Percentiles rank a stretch among this genome's conserved stretches.
phyloP scores from a whole-genome alignment of 1,284 basidiomycete genomes.

The Microstroma glucosiphilum region DNA sequence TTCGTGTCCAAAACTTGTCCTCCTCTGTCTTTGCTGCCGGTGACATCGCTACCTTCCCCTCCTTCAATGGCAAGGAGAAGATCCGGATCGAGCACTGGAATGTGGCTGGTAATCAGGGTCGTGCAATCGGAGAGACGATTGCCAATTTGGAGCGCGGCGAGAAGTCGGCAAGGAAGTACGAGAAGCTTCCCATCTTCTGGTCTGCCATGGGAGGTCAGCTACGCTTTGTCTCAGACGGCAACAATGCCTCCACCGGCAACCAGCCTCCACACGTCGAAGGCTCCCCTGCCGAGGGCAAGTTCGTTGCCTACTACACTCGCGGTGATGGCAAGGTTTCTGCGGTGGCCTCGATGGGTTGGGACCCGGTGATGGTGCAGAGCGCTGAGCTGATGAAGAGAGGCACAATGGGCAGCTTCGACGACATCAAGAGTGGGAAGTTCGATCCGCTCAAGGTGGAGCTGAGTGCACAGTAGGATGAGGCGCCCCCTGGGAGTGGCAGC shows the following conservation, averaged over 20 bases:
- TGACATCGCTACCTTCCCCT: conserved; percentile 77
- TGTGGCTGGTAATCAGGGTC: conserved; percentile 76
- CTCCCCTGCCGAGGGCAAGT: conserved; percentile 63
- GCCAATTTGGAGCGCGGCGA: conserved; percentile 20
- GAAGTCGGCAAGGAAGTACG: conserved; percentile 53
- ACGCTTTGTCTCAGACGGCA: conserved; percentile 70
- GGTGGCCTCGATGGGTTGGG: conserved; percentile 75
- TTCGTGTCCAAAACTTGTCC: conserved; percentile 61
- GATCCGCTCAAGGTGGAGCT: conserved; percentile 3
- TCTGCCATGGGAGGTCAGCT: conserved; percentile 66
- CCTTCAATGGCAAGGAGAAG: conserved; percentile 49
- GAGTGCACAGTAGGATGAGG: background rate
- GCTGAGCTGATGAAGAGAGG: conserved; percentile 72
- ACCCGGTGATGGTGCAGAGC: conserved; percentile 72
- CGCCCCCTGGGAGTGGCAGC: background rate
- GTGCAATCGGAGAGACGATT: conserved; percentile 50
- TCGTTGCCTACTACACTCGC: conserved; percentile 70
- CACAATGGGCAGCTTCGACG: conserved; percentile 72
- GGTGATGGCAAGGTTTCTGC: conserved; percentile 66
- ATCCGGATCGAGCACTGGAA: conserved; percentile 85
- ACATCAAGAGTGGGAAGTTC: conserved; percentile 60
- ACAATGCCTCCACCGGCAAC: conserved; percentile 25
- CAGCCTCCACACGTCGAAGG: conserved; percentile 62
- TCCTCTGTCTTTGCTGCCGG: conserved; percentile 70
- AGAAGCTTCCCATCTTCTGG: conserved; percentile 84